phyloP scores from a whole-genome alignment of 1,284 basidiomycete genomes.

The Amylostereum chailletii region DNA sequence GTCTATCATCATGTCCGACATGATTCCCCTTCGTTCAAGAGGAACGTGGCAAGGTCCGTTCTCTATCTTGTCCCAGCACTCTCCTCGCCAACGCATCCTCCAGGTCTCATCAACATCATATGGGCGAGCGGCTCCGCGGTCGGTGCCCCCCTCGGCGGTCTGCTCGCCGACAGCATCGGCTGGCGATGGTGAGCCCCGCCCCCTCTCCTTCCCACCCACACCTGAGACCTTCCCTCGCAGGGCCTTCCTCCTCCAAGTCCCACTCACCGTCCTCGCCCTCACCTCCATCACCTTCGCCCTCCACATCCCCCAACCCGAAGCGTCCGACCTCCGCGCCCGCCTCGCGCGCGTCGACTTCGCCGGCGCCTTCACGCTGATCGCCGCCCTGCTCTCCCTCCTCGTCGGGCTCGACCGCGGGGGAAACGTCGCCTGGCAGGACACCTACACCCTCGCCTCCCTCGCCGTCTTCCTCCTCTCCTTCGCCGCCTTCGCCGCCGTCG shows the following conservation, averaged over 20 bases:
- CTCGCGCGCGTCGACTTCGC: constrained; percentile 49
- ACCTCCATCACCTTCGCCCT: constrained; percentile 39
- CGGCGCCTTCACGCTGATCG: constrained; percentile 42
- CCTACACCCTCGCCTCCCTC: constrained; percentile 19
- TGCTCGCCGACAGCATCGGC: constrained; percentile 48
- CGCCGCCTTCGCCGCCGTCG: constrained; percentile 19
- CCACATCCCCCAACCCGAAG: constrained; percentile 32
- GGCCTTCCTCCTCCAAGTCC: constrained; percentile 52
- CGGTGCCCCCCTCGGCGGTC: constrained; percentile 51
- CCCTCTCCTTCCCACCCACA: not conserved
- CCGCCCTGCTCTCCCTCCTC: constrained; percentile 44
- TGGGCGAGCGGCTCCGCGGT: constrained; percentile 43
- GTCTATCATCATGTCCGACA: constrained; percentile 53
- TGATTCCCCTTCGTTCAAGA: constrained; percentile 46
- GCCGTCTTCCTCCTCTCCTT: constrained; percentile 13
- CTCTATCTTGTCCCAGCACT: not conserved
- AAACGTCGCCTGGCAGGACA: constrained; percentile 44
- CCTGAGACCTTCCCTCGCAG: constrained; percentile 17
- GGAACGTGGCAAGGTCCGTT: constrained; percentile 55
- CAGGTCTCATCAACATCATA: constrained; percentile 47
- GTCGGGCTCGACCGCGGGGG: constrained; percentile 50
- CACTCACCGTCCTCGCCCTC: constrained; percentile 40
- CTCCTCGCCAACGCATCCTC: not conserved
- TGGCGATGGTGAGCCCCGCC: constrained; percentile 43
- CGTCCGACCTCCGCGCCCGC: constrained; percentile 31